Conservation (phyloP, 108 stramenopile genomes). For the Aurantiochytrium sp. region DNA sequence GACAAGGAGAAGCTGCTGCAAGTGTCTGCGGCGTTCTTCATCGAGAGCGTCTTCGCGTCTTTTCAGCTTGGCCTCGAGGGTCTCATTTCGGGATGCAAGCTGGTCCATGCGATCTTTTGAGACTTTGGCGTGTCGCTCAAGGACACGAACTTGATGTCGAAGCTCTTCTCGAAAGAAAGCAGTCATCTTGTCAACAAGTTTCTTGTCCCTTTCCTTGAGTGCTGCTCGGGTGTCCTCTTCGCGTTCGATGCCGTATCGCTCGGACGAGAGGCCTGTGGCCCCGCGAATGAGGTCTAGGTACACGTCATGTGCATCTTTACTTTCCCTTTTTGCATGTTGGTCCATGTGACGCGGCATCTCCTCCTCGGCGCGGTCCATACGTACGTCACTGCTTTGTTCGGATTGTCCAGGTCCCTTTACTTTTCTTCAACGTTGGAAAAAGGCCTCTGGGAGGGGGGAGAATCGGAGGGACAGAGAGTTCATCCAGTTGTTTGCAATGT, state of each 20-base stretch:
- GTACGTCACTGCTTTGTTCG: too few relatives aligned
- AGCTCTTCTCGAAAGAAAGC: background rate
- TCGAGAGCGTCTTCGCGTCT: background rate
- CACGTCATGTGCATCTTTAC: too few relatives aligned
- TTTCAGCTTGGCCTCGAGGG: background rate
- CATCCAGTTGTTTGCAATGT: too few relatives aligned
- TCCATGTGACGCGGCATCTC: too few relatives aligned
- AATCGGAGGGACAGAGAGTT: too few relatives aligned
- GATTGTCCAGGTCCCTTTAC: too few relatives aligned
- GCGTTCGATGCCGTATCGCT: background rate
- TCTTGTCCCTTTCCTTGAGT: background rate
- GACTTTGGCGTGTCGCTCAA: background rate
- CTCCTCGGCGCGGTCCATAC: too few relatives aligned
- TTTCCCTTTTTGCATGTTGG: too few relatives aligned
- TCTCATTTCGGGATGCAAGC: background rate
- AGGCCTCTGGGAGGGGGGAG: too few relatives aligned
- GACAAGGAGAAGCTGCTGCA: background rate
- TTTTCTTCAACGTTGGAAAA: too few relatives aligned
- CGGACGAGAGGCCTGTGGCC: background rate
- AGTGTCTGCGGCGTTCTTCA: background rate
- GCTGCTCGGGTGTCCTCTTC: background rate
- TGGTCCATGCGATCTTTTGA: background rate
- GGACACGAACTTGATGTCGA: background rate
- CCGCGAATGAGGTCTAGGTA: background rate
- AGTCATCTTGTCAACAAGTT: background rate